These are phyloP conservation scores for Pelargonium hybrid DNA, from an alignment of 441 rosid species.

Conservation along the genomic window DNA sequence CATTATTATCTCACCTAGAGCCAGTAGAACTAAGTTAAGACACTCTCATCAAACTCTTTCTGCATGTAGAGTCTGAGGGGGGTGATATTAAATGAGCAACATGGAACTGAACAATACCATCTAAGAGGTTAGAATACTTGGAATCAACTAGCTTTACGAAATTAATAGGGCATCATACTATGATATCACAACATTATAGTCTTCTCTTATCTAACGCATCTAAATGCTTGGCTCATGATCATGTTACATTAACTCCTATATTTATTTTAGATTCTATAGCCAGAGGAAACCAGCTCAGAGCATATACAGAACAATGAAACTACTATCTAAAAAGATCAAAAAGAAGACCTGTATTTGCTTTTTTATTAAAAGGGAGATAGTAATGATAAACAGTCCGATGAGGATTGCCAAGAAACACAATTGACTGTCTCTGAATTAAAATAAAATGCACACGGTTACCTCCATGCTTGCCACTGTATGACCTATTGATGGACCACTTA, in stretches of 20 bases:
- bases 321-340: neutral
- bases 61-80: neutral
- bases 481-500: conserved; percentile 77
- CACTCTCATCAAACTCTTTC: neutral
- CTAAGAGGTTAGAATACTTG: neutral
- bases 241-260: neutral
- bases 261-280: neutral
- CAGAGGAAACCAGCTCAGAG: neutral
- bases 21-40: neutral
- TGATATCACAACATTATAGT: neutral
- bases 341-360: neutral
- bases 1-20: neutral
- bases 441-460: conserved; percentile 30
- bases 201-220: neutral
- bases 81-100: neutral
- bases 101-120: neutral
- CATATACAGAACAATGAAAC: neutral
- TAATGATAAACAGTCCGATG: neutral
- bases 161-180: no score
- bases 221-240: neutral
- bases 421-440: neutral
- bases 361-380: neutral
- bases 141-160: no score
- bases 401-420: neutral
- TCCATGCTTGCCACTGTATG: conserved; percentile 68